phyloP scores from a whole-genome alignment of 495 filamentous ascomycete genomes.

The Cenococcum geophilum region DNA sequence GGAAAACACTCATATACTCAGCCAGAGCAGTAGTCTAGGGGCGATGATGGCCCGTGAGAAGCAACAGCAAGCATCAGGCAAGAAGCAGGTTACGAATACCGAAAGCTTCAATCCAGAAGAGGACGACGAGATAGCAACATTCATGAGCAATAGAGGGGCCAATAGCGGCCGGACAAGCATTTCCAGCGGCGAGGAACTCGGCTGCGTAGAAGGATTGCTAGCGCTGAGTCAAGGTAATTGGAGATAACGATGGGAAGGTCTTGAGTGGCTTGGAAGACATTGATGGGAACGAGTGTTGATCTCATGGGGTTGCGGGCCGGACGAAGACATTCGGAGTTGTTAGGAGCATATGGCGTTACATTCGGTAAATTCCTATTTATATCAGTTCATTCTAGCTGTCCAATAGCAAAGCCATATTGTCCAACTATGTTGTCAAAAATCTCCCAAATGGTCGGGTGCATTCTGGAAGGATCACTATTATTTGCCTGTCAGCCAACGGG shows the following conservation, averaged over 20 bases:
- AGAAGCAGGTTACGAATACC: background rate
- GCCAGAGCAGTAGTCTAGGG: slow-evolving; percentile 24
- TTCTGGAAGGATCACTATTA: too few species aligned
- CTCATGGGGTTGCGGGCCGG: too few species aligned
- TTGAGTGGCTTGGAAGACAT: too few species aligned
- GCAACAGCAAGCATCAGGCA: background rate
- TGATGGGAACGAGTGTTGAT: too few species aligned
- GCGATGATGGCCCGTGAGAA: slow-evolving; percentile 19
- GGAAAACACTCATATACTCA: slow-evolving; percentile 30
- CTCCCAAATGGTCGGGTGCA: too few species aligned
- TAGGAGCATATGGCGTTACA: too few species aligned
- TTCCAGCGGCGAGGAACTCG: slow-evolving; percentile 24
- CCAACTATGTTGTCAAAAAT: too few species aligned
- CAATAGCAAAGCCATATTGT: too few species aligned
- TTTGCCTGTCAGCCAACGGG: too few species aligned
- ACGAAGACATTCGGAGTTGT: too few species aligned
- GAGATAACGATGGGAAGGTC: slow-evolving; percentile 11
- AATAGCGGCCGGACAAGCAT: slow-evolving; percentile 13
- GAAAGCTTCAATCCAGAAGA: slow-evolving; percentile 21
- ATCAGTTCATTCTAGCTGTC: too few species aligned
- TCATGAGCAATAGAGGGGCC: slow-evolving; percentile 17
- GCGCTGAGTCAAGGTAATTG: slow-evolving; percentile 30
- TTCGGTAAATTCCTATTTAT: too few species aligned
- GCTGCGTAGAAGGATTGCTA: slow-evolving; percentile 29
- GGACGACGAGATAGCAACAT: slow-evolving; percentile 27